phyloP scores from a whole-genome alignment of 768 basidiomycete species.

The Boletus tylopilopsis region DNA sequence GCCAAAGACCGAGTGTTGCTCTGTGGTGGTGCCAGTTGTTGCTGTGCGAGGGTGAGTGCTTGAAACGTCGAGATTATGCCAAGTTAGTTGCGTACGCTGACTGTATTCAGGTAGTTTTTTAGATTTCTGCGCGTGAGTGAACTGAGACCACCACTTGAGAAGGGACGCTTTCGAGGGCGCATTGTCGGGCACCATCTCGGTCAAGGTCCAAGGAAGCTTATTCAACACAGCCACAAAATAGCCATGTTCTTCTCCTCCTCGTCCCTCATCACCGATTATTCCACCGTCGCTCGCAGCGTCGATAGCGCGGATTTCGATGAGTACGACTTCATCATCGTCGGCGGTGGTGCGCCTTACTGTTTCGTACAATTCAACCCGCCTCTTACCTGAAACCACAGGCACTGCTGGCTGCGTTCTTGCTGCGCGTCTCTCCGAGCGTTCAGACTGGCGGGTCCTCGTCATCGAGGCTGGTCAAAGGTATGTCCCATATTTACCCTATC shows the following conservation, averaged over 20 bases:
- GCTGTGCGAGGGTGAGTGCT: constrained; percentile 7
- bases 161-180: constrained; percentile 52
- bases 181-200: constrained; percentile 29
- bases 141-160: constrained; percentile 82
- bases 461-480: constrained; percentile 48
- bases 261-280: background rate
- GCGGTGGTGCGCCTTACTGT: constrained; percentile 40
- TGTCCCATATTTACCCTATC: background rate
- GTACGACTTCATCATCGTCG: constrained; percentile 51
- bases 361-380: background rate
- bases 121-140: constrained; percentile 58
- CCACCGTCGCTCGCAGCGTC: constrained; percentile 4
- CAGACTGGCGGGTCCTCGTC: constrained; percentile 35
- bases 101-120: constrained; percentile 52
- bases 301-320: constrained; percentile 20
- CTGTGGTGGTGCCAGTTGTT: constrained; percentile 32
- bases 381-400: too few relatives aligned
- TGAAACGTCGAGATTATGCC: too few relatives aligned
- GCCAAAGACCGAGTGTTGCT: constrained; percentile 69
- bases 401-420: constrained; percentile 46
- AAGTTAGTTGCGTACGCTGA: constrained; percentile 40
- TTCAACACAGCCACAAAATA: constrained; percentile 19
- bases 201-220: background rate
- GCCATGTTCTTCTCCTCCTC: too few relatives aligned
- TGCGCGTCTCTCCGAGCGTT: constrained; percentile 39